Evolutionary conservation across 305 asterid species (phyloP), one percentile per base, ranked within the genome.

Genomic region (Fraxinus ornus): DNA sequence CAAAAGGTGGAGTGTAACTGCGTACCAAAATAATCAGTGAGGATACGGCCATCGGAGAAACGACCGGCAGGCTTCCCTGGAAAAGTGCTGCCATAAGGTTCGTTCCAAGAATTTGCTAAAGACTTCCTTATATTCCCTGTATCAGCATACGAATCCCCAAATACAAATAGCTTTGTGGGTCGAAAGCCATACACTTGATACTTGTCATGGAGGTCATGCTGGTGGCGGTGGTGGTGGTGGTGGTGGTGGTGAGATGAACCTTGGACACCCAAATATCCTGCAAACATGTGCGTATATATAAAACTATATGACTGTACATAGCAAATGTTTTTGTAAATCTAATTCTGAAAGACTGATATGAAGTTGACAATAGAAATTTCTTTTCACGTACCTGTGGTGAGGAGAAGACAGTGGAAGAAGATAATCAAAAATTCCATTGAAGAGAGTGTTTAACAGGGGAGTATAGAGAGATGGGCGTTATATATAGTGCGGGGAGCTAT

Each of bases 1-100:
- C 12, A 44, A 35, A 33, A 21, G 57, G 39, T 60, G 81, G 41
- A 73, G 4, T n/a, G 77, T 62, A 71, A 22, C 72, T 36, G 3
- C 21, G 22, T 84, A 92, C 97, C 94, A 6, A 91, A 12, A 74
- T 72, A 92, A 80, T 92, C 97, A 13, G 94, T 91, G 87, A 91
- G 88, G 49, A 92, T 85, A n/a, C 92, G 94, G 73, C 97, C 94
- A 71, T 92, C 92, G 86, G 97, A 92, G 80, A 80, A 92, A 21
- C 97, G 83, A 82, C 97, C 97, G 85, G 92, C 81, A 24, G 97
- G 97, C 73, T 90, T 90, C n/a, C 97, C 94, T 32, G 97, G 97
- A 37, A 92, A 91, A 81, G 97, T 91, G 85, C 79, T 9, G 49
- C 97, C 94, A 83, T 92, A 92, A 4, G 97, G 97, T 19, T 76